Percentiles rank a stretch among this genome's conserved stretches.
These are phyloP conservation scores for Gossypium schwendimanii DNA, from an alignment of 441 rosid genomes.

Conservation along the genomic window DNA sequence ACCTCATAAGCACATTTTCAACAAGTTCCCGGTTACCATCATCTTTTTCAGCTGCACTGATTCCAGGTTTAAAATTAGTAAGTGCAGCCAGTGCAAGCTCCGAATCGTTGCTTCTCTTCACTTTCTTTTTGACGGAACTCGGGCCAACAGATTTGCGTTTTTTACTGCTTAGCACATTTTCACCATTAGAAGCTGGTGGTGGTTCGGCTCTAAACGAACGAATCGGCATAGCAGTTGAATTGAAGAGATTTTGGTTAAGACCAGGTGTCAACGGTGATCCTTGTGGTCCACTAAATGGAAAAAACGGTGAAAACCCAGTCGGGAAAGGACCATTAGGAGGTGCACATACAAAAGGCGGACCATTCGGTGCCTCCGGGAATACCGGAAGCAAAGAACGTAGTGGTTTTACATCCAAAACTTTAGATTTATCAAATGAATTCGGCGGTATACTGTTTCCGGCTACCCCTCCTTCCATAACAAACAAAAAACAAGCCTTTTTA, in stretches of 20 bases:
- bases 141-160: constrained; percentile 12
- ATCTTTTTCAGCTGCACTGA: constrained; percentile 10
- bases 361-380: constrained; percentile 29
- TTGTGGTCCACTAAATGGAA: constrained; percentile 33
- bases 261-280: constrained; percentile 23
- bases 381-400: constrained; percentile 37
- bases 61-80: constrained; percentile 19
- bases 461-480: neutral
- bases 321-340: constrained; percentile 44
- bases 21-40: constrained; percentile 1
- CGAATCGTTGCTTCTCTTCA: constrained; percentile 14
- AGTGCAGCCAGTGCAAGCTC: constrained; percentile 19
- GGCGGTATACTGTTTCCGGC: neutral
- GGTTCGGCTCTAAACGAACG: constrained; percentile 23
- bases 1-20: constrained; percentile 25
- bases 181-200: neutral
- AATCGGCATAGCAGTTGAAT: constrained; percentile 33
- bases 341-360: constrained; percentile 31
- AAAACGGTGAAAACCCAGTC: constrained; percentile 34
- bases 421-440: constrained; percentile 31
- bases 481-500: constrained; percentile 2
- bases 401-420: constrained; percentile 49
- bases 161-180: neutral
- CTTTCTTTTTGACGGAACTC: constrained; percentile 12
- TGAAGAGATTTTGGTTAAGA: constrained; percentile 16